Conservation (phyloP, 345 rosid genomes). For the Eucalyptus sp. region DNA sequence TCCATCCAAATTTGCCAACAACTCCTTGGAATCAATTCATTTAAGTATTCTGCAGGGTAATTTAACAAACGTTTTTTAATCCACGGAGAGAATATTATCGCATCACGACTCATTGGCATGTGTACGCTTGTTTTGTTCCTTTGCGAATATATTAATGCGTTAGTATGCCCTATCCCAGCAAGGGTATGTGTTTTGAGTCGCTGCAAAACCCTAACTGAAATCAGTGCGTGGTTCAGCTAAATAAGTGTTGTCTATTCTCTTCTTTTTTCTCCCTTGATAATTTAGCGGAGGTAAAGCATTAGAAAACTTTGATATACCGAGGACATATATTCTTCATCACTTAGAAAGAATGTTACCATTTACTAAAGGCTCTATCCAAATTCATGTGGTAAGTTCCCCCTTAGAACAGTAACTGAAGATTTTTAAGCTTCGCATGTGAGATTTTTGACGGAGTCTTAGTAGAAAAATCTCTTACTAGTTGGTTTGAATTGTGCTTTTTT, state of each 20-base stretch:
- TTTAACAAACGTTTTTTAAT: not conserved
- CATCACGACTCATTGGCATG: conserved; percentile 19
- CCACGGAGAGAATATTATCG: conserved; percentile 36
- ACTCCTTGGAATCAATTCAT: conserved; percentile 48
- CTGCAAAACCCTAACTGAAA: not conserved
- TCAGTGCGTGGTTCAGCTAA: not conserved
- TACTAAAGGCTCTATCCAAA: not conserved
- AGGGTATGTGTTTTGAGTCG: not conserved
- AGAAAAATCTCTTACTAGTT: not conserved
- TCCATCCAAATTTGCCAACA: conserved; percentile 60
- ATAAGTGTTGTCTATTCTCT: not conserved
- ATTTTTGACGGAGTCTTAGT: not conserved
- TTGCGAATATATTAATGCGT: conserved; percentile 3
- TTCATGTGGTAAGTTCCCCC: not conserved
- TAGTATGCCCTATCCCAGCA: not conserved
- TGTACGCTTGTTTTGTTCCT: conserved; percentile 37
- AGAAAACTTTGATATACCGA: not conserved
- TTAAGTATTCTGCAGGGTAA: conserved; percentile 21
- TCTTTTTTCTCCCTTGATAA: not conserved
- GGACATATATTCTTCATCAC: not conserved
- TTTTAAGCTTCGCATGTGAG: not conserved
- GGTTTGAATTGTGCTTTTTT: not conserved
- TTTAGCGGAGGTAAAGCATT: not conserved
- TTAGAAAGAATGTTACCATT: not conserved
- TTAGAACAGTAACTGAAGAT: not conserved